Percentiles rank a stretch among this genome's conserved stretches.
Evolutionary conservation across 108 stramenopile genomes (phyloP).

Genomic region (Aureococcus anophagefferens): DNA sequence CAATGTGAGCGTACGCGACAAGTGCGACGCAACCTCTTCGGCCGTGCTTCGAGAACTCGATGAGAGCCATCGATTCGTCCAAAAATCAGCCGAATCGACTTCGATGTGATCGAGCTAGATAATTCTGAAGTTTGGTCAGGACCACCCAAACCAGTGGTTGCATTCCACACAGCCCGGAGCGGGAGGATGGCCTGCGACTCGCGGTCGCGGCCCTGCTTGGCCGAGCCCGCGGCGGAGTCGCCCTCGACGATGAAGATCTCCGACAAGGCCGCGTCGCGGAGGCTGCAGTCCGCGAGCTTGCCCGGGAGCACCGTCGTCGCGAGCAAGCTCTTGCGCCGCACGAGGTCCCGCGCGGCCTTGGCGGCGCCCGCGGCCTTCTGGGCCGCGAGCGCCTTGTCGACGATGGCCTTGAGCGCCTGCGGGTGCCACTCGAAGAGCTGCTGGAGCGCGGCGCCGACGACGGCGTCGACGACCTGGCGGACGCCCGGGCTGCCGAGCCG

Average conservation of each 20-base stretch:
- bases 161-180: too few relatives aligned
- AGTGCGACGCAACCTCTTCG: too few relatives aligned
- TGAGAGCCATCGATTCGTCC: too few relatives aligned
- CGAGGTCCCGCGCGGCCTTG: constrained; percentile 82
- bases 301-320: constrained; percentile 79
- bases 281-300: constrained; percentile 76
- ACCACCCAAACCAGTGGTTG: too few relatives aligned
- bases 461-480: constrained; percentile 68
- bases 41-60: too few relatives aligned
- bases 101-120: too few relatives aligned
- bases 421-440: constrained; percentile 80
- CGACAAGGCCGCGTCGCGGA: constrained; percentile 57
- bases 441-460: constrained; percentile 59
- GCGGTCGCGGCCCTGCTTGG: constrained; percentile 88
- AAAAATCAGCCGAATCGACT: too few relatives aligned
- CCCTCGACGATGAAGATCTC: constrained; percentile 93
- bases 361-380: constrained; percentile 80
- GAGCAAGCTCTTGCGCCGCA: constrained; percentile 76
- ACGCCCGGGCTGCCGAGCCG: constrained; percentile 89
- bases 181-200: constrained; percentile 85
- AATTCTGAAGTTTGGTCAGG: too few relatives aligned
- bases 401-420: constrained; percentile 62
- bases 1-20: too few relatives aligned
- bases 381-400: constrained; percentile 73
- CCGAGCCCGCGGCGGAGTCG: constrained; percentile 85